Evolutionary conservation across 1,284 basidiomycete genomes (phyloP).

Genomic region (Cryptococcus sp.): DNA sequence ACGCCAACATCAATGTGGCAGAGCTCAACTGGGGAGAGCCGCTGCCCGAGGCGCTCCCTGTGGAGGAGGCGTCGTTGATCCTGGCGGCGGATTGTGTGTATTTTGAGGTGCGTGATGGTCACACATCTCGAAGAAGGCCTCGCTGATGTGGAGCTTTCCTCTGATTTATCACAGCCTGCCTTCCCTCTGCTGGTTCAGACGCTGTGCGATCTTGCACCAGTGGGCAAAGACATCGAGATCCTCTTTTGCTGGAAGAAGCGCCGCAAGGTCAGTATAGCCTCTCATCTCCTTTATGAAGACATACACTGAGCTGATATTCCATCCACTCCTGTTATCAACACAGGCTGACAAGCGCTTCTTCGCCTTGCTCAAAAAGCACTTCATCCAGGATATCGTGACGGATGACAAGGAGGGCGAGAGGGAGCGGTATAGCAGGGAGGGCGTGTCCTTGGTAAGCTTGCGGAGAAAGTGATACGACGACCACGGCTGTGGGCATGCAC

Average conservation of each 20-base stretch:
- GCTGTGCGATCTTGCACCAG: slow-evolving; percentile 60
- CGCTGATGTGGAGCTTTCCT: background rate
- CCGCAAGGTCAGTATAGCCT: slow-evolving; percentile 62
- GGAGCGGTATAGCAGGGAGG: slow-evolving; percentile 43
- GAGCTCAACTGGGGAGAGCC: slow-evolving; percentile 68
- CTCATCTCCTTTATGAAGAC: background rate
- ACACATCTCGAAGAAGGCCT: background rate
- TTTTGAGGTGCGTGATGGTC: slow-evolving; percentile 58
- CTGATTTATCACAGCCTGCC: slow-evolving; percentile 56
- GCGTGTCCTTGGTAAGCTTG: slow-evolving; percentile 43
- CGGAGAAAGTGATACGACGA: slow-evolving; percentile 20
- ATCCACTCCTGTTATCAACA: background rate
- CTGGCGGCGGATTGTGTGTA: slow-evolving; percentile 92
- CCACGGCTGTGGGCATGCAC: no score
- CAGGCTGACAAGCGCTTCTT: slow-evolving; percentile 92
- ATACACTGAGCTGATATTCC: background rate
- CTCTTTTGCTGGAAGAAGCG: slow-evolving; percentile 92
- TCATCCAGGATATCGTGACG: slow-evolving; percentile 54
- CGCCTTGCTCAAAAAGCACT: slow-evolving; percentile 71
- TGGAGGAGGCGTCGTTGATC: slow-evolving; percentile 60
- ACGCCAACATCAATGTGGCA: slow-evolving; percentile 56
- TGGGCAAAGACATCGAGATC: slow-evolving; percentile 60
- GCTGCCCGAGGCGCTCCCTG: slow-evolving; percentile 34
- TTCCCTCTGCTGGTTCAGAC: slow-evolving; percentile 84
- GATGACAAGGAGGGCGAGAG: slow-evolving; percentile 44